Evolutionary conservation across 2,329 filamentous ascomycete genomes (phyloP), one percentile per base, ranked within the genome.

Genomic region (Trichophyton simii): DNA sequence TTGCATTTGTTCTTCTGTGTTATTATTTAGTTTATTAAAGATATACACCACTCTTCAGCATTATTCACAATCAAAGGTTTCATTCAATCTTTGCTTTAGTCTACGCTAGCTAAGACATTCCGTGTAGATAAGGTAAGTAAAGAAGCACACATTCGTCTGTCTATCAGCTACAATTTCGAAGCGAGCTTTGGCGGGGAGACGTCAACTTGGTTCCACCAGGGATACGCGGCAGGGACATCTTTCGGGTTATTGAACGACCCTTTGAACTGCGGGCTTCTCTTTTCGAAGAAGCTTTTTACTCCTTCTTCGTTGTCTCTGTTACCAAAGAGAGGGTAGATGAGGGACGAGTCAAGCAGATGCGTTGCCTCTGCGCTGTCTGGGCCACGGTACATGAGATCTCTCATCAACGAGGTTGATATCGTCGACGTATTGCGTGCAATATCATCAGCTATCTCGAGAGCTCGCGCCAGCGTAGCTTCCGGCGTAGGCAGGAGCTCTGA

Each of bases 201-300:
- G 68, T 82, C 76, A 57, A 83, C 72, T 11, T 81, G 79, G 57
- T 79, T 73, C 85, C 86, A 89, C 87, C 86, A 89, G 0, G 86
- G 87, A 72, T 84, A 87, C 13, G 77, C 78, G 0, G 72, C 71
- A 1, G 86, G 84, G 7, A 79, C 77, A 69, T 87, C 81, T 36
- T 80, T 76, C 73, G 87, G 79, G 5, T 78, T 83, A 1, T 78
- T 57, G 48, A 66, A 64, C 7, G 64, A 65, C 6, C 25, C 86
- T 41, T 73, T 76, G 67, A 89, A 89, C 11, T 80, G 75, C 0
- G 85, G 82, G 61, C 79, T 77, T 58, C 87, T 77, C 77, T 89
- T 89, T 73, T 88, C 77, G 69, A 88, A 72, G 71, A 89, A 89
- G n/a, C 84, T 84, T 60, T 78, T 69, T 5, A 88, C 82, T 2